Evolutionary conservation across 2,329 filamentous ascomycete species (phyloP).

Genomic region (Didymella lethalis): DNA sequence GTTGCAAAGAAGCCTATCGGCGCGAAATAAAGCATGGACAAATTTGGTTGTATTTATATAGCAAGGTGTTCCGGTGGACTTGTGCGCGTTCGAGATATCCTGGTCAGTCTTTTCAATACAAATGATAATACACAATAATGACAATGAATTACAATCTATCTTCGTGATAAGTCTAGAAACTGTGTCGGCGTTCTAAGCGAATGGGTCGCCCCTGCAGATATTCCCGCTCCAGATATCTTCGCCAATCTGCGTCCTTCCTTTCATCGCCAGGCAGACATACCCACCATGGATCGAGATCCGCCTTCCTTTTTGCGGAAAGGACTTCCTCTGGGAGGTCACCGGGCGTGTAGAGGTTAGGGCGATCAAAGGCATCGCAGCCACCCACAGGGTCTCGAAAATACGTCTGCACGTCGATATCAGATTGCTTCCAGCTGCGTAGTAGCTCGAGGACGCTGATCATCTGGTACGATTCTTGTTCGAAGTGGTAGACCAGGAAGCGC

Average conservation of each 20-base stretch:
- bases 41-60: neutral
- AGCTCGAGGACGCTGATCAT: neutral
- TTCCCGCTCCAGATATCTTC: neutral
- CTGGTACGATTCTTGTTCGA: neutral
- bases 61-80: slow-evolving; percentile 13
- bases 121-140: neutral
- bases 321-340: neutral
- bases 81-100: slow-evolving; percentile 4
- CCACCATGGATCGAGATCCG: neutral
- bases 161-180: too few relatives aligned
- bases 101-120: neutral
- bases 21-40: neutral
- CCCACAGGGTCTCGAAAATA: neutral
- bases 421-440: neutral
- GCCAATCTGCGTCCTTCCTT: neutral
- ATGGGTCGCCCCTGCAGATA: neutral
- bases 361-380: neutral
- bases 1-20: slow-evolving; percentile 58
- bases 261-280: neutral
- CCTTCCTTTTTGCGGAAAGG: neutral
- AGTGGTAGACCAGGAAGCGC: neutral
- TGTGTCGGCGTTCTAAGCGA: neutral
- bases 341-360: neutral
- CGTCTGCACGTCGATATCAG: neutral
- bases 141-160: too few relatives aligned